Percentiles rank a stretch among this genome's conserved stretches.
phyloP scores from a whole-genome alignment of 2,329 filamentous ascomycete species.

The Neopestalotiopsis clavispora region DNA sequence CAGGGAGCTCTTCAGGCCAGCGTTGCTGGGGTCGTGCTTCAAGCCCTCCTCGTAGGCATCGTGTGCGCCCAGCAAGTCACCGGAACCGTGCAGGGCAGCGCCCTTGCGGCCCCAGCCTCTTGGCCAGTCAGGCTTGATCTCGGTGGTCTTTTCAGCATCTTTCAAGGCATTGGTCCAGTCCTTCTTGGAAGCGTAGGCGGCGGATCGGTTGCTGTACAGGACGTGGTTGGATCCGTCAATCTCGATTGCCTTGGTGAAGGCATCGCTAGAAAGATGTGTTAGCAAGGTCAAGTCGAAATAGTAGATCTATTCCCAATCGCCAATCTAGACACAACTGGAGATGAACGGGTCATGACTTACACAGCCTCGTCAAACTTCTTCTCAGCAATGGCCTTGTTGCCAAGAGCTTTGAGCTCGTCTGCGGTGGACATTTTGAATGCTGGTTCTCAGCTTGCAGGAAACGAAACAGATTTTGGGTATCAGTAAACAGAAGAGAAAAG shows the following conservation, averaged over 20 bases:
- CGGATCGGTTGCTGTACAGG: conserved; percentile 96
- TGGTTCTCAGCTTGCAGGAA: conserved; percentile 1
- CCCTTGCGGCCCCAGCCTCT: conserved; percentile 97
- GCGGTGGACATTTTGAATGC: conserved; percentile 59
- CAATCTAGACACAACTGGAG: not conserved
- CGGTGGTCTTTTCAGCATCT: conserved; percentile 91
- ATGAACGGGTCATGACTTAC: conserved; percentile 60
- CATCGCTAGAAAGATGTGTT: conserved; percentile 63
- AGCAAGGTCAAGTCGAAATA: not conserved
- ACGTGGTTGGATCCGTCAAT: conserved; percentile 91
- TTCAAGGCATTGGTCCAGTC: conserved; percentile 84
- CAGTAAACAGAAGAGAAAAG: conserved; percentile 1
- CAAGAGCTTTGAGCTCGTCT: conserved; percentile 90
- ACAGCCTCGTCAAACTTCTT: conserved; percentile 97
- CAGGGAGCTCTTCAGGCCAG: conserved; percentile 88
- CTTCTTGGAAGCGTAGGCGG: conserved; percentile 83
- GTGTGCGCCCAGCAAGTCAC: conserved; percentile 82
- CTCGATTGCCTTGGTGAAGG: conserved; percentile 92
- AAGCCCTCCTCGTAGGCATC: conserved; percentile 95
- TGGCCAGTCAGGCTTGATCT: conserved; percentile 96
- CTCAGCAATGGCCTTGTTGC: conserved; percentile 97
- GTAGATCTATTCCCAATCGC: not conserved
- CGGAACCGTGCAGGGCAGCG: conserved; percentile 84
- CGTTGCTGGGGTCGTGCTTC: conserved; percentile 89
- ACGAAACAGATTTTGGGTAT: conserved; percentile 6